Evolutionary conservation across 306 rosid species (phyloP), one percentile per base, ranked within the genome.

Genomic region (Begonia fuchsioides): DNA sequence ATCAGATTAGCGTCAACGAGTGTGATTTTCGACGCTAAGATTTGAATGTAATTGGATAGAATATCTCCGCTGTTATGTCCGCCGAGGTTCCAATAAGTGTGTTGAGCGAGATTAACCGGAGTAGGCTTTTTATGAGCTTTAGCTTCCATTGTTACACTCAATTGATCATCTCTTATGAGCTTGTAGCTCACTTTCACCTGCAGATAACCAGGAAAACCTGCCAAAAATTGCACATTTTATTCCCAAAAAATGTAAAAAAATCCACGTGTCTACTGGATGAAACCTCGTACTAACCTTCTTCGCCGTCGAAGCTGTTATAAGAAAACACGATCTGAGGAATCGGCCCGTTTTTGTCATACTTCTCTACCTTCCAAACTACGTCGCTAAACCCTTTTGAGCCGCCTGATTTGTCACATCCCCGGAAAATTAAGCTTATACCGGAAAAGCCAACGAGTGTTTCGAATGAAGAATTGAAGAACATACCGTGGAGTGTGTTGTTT

Each of bases 21-120:
- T 46, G 55, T 54, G 52, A 60, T 38, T 17, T 2, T 39, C n/a
- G 56, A 55, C 3, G 45, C 39, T 7, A 54, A 54, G 2, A 54
- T 62, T 45, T 49, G 45, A 12, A 55, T 2, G 13, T 50, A 7
- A 9, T 63, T 56, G 17, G 43, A n/a, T 2, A 63, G 44, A 38
- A 55, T 50, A 15, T 63, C 44, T 13, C 53, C 54, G 18, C 9
- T 39, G 9, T 39, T 50, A 13, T 56, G 53, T 1, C 57, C 62
- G 18, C 62, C 57, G 6, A 50, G 35, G 57, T 63, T 63, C 62
- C 52, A 63, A 43, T 49, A 63, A 18, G 55, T 15, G 40, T 55
- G 56, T 13, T 49, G 48, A 1, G 56, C 51, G 55, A 56, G 53
- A 15, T 50, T 44, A 18, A 50, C 43, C n/a, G 44, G 57, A 19